Percentiles rank a stretch among this genome's conserved stretches.
These are phyloP conservation scores for Xylaria scruposa DNA, from an alignment of 495 filamentous ascomycete species.

Conservation along the genomic window DNA sequence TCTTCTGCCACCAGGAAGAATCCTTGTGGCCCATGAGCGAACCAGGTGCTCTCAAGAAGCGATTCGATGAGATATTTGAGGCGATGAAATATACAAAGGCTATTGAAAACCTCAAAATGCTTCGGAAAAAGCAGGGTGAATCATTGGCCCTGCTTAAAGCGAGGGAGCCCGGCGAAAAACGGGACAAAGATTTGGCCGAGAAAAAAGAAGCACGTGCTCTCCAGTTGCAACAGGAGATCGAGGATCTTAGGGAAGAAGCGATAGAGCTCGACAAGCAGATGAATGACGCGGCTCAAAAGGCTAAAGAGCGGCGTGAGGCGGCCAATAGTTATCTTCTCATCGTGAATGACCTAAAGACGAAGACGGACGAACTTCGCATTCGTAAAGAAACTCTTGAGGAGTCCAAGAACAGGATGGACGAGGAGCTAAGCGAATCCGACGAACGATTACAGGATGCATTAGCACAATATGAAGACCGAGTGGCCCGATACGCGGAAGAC, in stretches of 20 bases:
- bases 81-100: constrained; percentile 96
- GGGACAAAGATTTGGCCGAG: constrained; percentile 87
- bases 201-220: constrained; percentile 66
- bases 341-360: constrained; percentile 74
- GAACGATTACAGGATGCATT: constrained; percentile 76
- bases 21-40: constrained; percentile 98
- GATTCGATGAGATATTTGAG: constrained; percentile 97
- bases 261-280: constrained; percentile 59
- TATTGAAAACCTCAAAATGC: constrained; percentile 86
- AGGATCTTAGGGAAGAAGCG: constrained; percentile 64
- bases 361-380: constrained; percentile 69
- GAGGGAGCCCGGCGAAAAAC: constrained; percentile 75
- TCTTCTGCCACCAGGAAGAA: constrained; percentile 98
- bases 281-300: constrained; percentile 47
- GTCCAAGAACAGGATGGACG: constrained; percentile 71
- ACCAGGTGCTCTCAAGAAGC: constrained; percentile 81
- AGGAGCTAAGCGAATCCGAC: constrained; percentile 80
- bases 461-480: constrained; percentile 80
- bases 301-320: constrained; percentile 51
- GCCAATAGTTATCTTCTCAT: constrained; percentile 56
- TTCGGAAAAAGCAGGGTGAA: constrained; percentile 83
- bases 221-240: constrained; percentile 76
- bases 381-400: constrained; percentile 68
- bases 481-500: constrained; percentile 67
- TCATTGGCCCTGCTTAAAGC: constrained; percentile 73